Base-by-base conservation (phyloP, 164 flowering plant genomes). In the Annona squamosa region DNA sequence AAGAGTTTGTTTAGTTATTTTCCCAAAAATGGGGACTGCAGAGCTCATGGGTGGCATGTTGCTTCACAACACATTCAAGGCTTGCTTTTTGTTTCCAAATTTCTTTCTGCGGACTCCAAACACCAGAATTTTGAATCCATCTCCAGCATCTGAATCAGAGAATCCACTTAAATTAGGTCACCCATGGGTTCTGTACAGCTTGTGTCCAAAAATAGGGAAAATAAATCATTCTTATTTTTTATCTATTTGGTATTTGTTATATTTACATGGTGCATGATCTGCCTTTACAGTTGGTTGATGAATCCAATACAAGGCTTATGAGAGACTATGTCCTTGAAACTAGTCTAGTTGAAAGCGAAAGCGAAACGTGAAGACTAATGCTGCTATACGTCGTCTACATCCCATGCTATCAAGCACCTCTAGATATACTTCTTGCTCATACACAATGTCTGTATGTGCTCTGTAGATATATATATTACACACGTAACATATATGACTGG, bases 271-370 rank as follows among this genome's bases (percentile, higher is more conserved):
- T 66, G 42, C 62, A 26, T 73, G 26, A 7, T 56, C 71, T 71
- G 68, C 47, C 18, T 70, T 65, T 79, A 83, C 87, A 91, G 94
- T 85, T 83, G 89, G 91, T 82, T 42, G 87, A 88, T 68, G 94
- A 90, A 42, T 83, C 86, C 17, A 91, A 94, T 82, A 91, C 98
- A 45, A 87, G 77, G 68, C 76, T 85, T 48, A 91, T 93, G 98
- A 83, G 93, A 77, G 94, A 91, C n/a, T 93, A 90, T 71, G 89
- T 94, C 16, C 72, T 74, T 63, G 97, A 94, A 78, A 91, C 94
- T 66, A 88, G 86, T 76, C 84, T 75, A 56, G 80, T 63, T 18
- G 91, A 88, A 65, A 79, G 64, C 6, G 81, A 86, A 48, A 85
- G 74, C 85, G 79, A 88, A 42, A 26, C 37, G 37, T 26, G 37